A percentile compares a stretch with the other conserved stretches of the same genome.
Conservation (phyloP, 2,329 filamentous ascomycete species). For the Calonectria ilicicola region DNA sequence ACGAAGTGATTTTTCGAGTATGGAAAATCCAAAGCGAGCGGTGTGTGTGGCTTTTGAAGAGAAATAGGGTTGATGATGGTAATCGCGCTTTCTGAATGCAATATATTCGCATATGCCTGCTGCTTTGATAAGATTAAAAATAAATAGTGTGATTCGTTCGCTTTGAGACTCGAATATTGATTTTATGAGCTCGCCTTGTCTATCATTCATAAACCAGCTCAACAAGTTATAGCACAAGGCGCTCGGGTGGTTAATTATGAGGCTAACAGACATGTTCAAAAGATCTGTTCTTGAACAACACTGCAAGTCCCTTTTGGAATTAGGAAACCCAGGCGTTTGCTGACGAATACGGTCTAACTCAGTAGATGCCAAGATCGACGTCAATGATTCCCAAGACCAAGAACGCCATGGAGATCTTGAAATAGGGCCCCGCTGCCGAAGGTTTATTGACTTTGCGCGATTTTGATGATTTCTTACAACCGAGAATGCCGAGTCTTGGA, state of each 20-base stretch:
- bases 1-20: background rate
- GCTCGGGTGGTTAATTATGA: background rate
- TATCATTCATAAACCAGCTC: background rate
- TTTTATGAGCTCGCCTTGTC: background rate
- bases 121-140: background rate
- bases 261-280: background rate
- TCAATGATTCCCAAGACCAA: background rate
- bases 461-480: background rate
- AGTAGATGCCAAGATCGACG: background rate
- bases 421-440: background rate
- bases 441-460: background rate
- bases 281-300: background rate
- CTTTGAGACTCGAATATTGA: background rate
- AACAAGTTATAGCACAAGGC: background rate
- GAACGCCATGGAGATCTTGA: background rate
- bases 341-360: background rate
- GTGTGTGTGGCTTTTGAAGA: background rate
- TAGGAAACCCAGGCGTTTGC: background rate
- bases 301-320: background rate
- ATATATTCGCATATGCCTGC: background rate
- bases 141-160: background rate
- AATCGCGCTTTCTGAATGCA: background rate
- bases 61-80: background rate
- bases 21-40: background rate
- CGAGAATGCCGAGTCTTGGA: background rate